Evolutionary conservation across 2,329 filamentous ascomycete species (phyloP), one percentile per base, ranked within the genome.

Genomic region (Pezicula radicicola): DNA sequence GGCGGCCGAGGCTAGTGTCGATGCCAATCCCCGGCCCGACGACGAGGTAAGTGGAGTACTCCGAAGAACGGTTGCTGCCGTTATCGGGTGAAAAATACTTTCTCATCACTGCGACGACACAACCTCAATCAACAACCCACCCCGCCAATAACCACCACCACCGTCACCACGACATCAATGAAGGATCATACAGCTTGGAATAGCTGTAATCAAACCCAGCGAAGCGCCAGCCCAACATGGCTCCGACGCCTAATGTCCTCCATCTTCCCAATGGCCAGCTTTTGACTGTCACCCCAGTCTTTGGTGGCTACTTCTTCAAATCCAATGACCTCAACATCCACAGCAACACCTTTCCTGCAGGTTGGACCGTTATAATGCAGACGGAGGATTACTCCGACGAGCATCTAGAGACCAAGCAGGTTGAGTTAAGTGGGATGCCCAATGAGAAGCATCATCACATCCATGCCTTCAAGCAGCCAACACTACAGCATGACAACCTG

Each of bases 291-390:
- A 84, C 84, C 13, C 89, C 91, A 1, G 90, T 96, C 25, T 97
- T 96, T 68, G 91, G 89, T n/a, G 93, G 93, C 30, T 79, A 94
- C 51, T 89, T 87, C 63, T 97, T 97, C 83, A 94, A 92, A 68
- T 83, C 85, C 52, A 87, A 90, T 66, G 87, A 94, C 55, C 74
- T 89, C 57, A 87, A 80, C 63, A 75, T 78, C 25, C 83, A 87
- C 63, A 80, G 81, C 60, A 85, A 84, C 48, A 80, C 86, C 4
- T 92, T 91, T 54, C 91, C 92, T 0, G 81, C 89, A 6, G 92
- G 92, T 30, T 97, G 93, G 93, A 95, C 89, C 2, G 85, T 96
- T 47, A 87, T 93, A 28, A 77, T 97, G 36, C 87, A 92, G 63
- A 90, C 87, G 1, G 84, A 88, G 49, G 61, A 66, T 40, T 57